These are phyloP conservation scores for Jaapia argillacea DNA, from an alignment of 768 basidiomycete genomes.

Conservation along the genomic window DNA sequence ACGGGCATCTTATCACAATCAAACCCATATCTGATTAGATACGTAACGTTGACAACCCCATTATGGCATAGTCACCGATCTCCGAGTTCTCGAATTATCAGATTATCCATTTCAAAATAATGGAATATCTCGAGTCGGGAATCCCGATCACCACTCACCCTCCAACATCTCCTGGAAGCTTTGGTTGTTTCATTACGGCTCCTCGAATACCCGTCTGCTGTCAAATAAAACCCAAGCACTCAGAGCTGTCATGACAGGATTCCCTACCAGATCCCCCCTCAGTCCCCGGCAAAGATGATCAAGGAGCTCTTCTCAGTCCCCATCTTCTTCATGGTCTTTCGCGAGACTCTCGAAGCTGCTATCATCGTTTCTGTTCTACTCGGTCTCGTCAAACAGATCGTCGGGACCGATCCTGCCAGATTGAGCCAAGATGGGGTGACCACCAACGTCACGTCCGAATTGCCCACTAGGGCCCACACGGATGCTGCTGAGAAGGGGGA, in stretches of 20 bases:
- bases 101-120: neutral
- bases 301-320: slow-evolving; percentile 78
- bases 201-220: neutral
- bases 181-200: neutral
- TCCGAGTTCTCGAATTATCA: neutral
- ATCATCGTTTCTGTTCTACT: slow-evolving; percentile 91
- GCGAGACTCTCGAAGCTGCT: slow-evolving; percentile 87
- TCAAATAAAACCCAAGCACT: neutral
- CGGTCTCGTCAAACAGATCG: slow-evolving; percentile 82
- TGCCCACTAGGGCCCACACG: slow-evolving; percentile 6
- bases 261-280: slow-evolving; percentile 7
- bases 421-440: slow-evolving; percentile 3
- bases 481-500: slow-evolving; percentile 4
- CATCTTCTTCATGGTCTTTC: slow-evolving; percentile 95
- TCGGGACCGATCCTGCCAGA: slow-evolving; percentile 16
- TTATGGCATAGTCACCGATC: neutral
- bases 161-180: neutral
- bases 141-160: neutral
- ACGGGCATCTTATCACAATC: neutral
- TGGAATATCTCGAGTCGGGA: neutral
- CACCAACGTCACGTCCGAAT: slow-evolving; percentile 8
- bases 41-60: neutral
- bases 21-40: neutral
- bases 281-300: slow-evolving; percentile 35
- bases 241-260: neutral